Base-by-base conservation (phyloP, 164 flowering plant species). In the Sedum album region DNA sequence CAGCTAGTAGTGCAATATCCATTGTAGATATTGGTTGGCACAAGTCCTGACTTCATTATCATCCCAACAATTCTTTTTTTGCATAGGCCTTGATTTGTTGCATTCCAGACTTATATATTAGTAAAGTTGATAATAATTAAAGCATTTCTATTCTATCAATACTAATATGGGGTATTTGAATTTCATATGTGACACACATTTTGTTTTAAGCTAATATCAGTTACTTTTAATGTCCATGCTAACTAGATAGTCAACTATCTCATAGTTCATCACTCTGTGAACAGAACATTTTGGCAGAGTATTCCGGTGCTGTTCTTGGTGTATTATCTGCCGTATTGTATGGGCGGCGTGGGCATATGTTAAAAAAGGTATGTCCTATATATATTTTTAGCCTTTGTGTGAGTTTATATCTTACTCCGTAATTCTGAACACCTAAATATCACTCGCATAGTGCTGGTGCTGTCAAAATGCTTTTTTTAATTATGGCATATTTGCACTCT, bases 261-360 rank as follows among this genome's bases (percentile, higher is more conserved):
- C 28, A 36, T 39, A 20, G 15, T 26, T 42, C 5, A 31, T 31
- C 33, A 11, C 4, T 44, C 63, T 9, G 70, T 73, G 35, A 69
- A 73, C 84, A 94, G 99, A 79, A 89, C 92, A 80, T 91, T 75
- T 51, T 91, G 85, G 90, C 84, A 13, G 99, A 94, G 82, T 94
- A 94, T 79, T 86, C 97, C 53, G 99, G 99, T 79, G 97, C 99
- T 71, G 83, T 90, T 70, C 99, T 94, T 77, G 99, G 99, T 76
- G 97, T 94, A 46, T 69, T 94, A 55, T 94, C 99, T 68, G 96
- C 84, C 38, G 85, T 83, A 30, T 73, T 94, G 35, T 88, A 88
- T 83, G 96, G 99, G 17, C 73, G 88, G 57, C 84, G 76, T 72
- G 86, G 84, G 64, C 77, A 79, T 74, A 65, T 87, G 2, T 91